phyloP scores from a whole-genome alignment of 2,329 filamentous ascomycete genomes.

The Ophiobolus disseminans region DNA sequence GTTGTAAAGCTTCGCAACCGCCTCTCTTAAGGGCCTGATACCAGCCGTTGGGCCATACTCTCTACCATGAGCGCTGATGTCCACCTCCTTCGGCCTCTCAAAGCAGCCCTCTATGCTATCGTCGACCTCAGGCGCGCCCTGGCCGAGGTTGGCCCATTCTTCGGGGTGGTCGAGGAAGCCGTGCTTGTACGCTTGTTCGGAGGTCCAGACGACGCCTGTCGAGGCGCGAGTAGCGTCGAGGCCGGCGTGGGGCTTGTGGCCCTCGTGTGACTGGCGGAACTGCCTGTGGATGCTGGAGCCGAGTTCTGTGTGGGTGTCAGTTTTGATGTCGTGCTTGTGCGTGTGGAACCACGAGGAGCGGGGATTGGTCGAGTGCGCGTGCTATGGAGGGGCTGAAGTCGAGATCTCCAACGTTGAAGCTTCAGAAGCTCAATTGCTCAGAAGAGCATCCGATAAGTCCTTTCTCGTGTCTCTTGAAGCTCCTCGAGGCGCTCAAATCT shows the following conservation, averaged over 20 bases:
- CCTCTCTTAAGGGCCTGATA: conserved; percentile 87
- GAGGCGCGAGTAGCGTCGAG: conserved; percentile 87
- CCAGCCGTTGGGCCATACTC: conserved; percentile 94
- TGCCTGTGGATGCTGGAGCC: conserved; percentile 85
- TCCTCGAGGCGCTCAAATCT: neutral
- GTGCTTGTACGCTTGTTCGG: conserved; percentile 85
- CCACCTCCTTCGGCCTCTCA: conserved; percentile 76
- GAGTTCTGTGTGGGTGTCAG: conserved; percentile 64
- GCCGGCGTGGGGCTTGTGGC: conserved; percentile 88
- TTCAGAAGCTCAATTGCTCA: conserved; percentile 1
- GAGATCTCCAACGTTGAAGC: neutral
- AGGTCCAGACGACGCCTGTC: conserved; percentile 94
- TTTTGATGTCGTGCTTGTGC: neutral
- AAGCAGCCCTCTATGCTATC: conserved; percentile 92
- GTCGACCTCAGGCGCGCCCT: conserved; percentile 92
- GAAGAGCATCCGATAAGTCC: neutral
- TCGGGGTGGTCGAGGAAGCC: conserved; percentile 84
- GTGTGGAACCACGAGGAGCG: neutral
- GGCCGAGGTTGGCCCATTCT: conserved; percentile 90
- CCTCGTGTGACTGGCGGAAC: conserved; percentile 88
- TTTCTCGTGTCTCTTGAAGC: neutral
- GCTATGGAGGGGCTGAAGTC: neutral
- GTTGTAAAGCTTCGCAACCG: conserved; percentile 92
- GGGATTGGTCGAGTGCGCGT: neutral
- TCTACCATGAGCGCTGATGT: conserved; percentile 77